Conservation (phyloP, 2,329 filamentous ascomycete species). For the Conoideocrella luteorostrata region DNA sequence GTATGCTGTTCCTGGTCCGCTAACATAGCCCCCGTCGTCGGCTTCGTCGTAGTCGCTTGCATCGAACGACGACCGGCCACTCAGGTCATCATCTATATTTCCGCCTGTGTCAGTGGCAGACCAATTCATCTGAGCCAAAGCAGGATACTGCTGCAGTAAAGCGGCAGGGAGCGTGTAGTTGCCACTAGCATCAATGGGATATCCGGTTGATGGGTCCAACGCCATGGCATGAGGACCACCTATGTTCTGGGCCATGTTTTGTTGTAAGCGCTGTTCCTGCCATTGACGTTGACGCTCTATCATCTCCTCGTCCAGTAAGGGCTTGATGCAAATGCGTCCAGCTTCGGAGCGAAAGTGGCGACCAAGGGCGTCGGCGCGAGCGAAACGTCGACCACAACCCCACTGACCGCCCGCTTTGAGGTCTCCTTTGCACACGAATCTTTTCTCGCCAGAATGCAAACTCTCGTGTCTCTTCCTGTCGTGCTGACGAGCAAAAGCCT, state of each 20-base stretch:
- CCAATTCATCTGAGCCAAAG: slow-evolving; percentile 88
- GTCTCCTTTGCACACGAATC: slow-evolving; percentile 92
- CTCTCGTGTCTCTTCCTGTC: slow-evolving; percentile 97
- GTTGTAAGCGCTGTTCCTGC: slow-evolving; percentile 64
- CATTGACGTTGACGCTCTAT: slow-evolving; percentile 69
- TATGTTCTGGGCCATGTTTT: slow-evolving; percentile 57
- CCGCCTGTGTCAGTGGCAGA: slow-evolving; percentile 56
- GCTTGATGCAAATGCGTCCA: slow-evolving; percentile 92
- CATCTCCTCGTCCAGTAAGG: slow-evolving; percentile 91
- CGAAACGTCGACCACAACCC: slow-evolving; percentile 91
- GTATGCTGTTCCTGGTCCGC: slow-evolving; percentile 54
- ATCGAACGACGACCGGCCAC: slow-evolving; percentile 75
- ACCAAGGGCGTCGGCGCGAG: slow-evolving; percentile 88
- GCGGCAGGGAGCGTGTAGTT: slow-evolving; percentile 76
- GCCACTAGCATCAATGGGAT: slow-evolving; percentile 48
- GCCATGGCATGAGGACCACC: slow-evolving; percentile 48
- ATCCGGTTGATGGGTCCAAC: slow-evolving; percentile 54
- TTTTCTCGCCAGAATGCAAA: slow-evolving; percentile 94
- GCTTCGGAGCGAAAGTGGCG: slow-evolving; percentile 94
- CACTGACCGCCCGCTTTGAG: slow-evolving; percentile 77
- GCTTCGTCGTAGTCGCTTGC: slow-evolving; percentile 71
- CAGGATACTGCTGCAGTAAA: slow-evolving; percentile 85
- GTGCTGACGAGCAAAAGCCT: slow-evolving; percentile 95
- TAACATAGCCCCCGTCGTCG: slow-evolving; percentile 64
- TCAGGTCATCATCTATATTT: slow-evolving; percentile 70